These are phyloP conservation scores for Inga oerstediana DNA, from an alignment of 306 rosid genomes.

Conservation along the genomic window DNA sequence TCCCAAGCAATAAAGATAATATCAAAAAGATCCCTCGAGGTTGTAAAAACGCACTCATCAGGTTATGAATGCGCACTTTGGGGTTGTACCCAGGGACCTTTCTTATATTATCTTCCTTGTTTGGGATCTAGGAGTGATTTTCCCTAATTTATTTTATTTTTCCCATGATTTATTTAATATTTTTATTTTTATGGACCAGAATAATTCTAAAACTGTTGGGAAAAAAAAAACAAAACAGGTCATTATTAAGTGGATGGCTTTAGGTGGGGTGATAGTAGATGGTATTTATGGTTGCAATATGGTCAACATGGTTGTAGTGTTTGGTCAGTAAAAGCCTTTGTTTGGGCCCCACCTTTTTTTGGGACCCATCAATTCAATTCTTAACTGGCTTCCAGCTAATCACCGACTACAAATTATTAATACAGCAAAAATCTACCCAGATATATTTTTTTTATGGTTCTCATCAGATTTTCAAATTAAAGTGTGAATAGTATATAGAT, in stretches of 20 bases:
- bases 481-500: background rate
- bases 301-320: constrained; percentile 26
- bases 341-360: background rate
- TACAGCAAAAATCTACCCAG: background rate
- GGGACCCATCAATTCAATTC: background rate
- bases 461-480: background rate
- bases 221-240: background rate
- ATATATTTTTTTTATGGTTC: too few relatives aligned
- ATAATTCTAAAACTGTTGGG: background rate
- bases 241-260: background rate
- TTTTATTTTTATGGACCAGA: background rate
- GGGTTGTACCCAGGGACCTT: too few relatives aligned
- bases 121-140: too few relatives aligned
- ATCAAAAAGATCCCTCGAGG: too few relatives aligned
- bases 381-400: constrained; percentile 42
- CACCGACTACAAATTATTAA: constrained; percentile 1
- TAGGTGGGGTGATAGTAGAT: background rate
- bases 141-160: too few relatives aligned
- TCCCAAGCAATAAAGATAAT: too few relatives aligned
- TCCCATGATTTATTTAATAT: too few relatives aligned
- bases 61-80: too few relatives aligned
- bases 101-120: too few relatives aligned
- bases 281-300: constrained; percentile 27
- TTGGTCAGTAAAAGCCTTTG: constrained; percentile 10
- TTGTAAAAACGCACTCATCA: too few relatives aligned